These are phyloP conservation scores for Solanum bukasovii DNA, from an alignment of 257 asterid genomes.

Conservation along the genomic window DNA sequence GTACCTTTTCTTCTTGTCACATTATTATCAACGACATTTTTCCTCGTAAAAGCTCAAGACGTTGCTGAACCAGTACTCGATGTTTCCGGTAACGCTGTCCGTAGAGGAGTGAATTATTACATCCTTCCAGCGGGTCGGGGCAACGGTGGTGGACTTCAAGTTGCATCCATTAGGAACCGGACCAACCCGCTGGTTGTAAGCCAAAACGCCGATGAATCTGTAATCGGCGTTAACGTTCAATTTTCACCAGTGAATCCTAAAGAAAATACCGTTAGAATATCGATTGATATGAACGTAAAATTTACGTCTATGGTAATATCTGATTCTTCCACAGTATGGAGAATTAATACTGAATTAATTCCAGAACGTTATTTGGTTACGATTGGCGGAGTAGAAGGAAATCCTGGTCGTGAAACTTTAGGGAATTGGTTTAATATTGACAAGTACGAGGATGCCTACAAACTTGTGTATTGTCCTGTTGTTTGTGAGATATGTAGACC, in stretches of 20 bases:
- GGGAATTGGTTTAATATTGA: background rate
- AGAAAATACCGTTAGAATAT: background rate
- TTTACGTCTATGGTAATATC: background rate
- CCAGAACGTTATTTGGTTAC: background rate
- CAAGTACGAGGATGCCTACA: background rate
- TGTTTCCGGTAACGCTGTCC: background rate
- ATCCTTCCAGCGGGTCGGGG: background rate
- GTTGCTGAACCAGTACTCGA: background rate
- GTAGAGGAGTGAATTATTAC: background rate
- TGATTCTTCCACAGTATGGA: constrained; percentile 1
- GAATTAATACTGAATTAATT: background rate
- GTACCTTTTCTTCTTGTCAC: background rate
- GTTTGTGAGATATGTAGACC: background rate
- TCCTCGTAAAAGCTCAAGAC: background rate
- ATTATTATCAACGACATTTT: background rate
- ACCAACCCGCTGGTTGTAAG: background rate
- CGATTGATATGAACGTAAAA: background rate
- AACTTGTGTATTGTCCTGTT: constrained; percentile 8
- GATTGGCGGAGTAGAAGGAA: background rate
- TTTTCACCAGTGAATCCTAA: background rate
- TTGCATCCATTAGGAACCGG: background rate
- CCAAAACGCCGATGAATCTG: background rate
- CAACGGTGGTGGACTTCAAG: background rate
- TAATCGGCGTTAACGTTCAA: background rate
- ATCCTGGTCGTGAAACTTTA: background rate